Base-by-base conservation (phyloP, 768 basidiomycete genomes). In the Kwoniella dejecticola region DNA sequence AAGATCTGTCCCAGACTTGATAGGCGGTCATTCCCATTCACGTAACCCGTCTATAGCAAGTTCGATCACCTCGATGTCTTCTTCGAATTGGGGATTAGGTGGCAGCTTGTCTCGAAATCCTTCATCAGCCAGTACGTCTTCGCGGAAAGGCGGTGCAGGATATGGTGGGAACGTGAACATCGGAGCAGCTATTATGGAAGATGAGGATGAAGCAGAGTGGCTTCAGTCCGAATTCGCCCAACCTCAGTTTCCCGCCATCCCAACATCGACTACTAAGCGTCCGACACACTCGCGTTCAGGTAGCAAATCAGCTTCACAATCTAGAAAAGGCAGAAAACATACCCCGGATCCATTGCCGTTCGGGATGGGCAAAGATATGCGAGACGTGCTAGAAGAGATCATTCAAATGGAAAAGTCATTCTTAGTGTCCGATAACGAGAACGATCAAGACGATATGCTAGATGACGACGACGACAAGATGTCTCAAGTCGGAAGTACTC, bases 331-430 rank as follows among this genome's bases (percentile, higher is more conserved):
- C n/a, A 68, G 59, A 41, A 45, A 57, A 24, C 56, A 60, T 27
- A 60, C 57, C 26, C 58, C 62, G 7, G 60, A 62, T 55, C 60
- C 60, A 21, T 49, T 62, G 23, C 59, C 60, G 7, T 68, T 75
- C 29, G 71, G 74, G 3, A 73, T 76, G 69, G 77, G 72, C 21
- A 71, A 69, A 47, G 77, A 78, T 56, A 78, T 78, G 74, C 59
- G 70, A 40, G 75, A 78, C 60, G 72, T 76, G 15, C 61, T 78
- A 19, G 77, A 78, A 50, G 77, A 78, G 62, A 76, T 78, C 49
- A 72, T 78, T 23, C 60, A 60, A 52, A 78, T 78, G 77, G 77
- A 78, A 50, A 69, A 78, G 55, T 63, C 56, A 10, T 78, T 76
- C 62, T 40, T 56, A 8, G 48, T 78, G 5, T 57, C 64, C 4